These are phyloP conservation scores for Mortierella sp. DNA, from an alignment of 371 early-diverging fungal species.

Conservation along the genomic window DNA sequence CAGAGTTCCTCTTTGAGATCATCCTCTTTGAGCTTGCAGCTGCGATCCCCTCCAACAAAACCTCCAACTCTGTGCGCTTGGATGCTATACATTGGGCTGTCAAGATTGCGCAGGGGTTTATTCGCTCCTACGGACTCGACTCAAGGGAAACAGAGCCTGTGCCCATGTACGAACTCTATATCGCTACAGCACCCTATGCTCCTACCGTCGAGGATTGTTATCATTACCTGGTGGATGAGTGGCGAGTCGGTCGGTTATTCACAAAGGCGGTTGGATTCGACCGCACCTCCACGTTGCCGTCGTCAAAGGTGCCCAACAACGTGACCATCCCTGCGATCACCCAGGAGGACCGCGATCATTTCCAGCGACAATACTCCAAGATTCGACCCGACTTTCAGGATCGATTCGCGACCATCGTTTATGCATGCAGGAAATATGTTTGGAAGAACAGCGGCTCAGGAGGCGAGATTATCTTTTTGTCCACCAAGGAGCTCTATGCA, in stretches of 20 bases:
- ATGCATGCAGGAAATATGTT: constrained; percentile 17
- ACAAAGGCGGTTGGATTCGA: constrained; percentile 24
- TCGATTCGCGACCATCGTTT: constrained; percentile 27
- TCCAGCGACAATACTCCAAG: constrained; percentile 25
- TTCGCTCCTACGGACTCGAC: constrained; percentile 5
- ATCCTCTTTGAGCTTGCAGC: constrained; percentile 39
- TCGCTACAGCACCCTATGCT: constrained; percentile 39
- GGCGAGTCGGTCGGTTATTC: constrained; percentile 34
- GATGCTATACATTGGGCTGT: constrained; percentile 4
- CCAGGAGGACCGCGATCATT: constrained; percentile 31
- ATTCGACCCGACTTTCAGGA: constrained; percentile 40
- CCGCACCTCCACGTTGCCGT: background rate
- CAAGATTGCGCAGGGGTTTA: constrained; percentile 8
- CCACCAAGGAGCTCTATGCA: background rate
- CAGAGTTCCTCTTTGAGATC: constrained; percentile 48
- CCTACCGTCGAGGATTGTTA: constrained; percentile 10
- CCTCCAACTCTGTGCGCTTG: constrained; percentile 9
- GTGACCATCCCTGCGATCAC: constrained; percentile 21
- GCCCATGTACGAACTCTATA: constrained; percentile 16
- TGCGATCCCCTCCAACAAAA: constrained; percentile 10
- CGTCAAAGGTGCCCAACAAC: constrained; percentile 10
- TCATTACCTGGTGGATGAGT: constrained; percentile 32
- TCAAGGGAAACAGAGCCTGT: background rate
- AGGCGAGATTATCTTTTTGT: constrained; percentile 4
- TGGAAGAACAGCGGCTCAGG: constrained; percentile 34